phyloP scores from a whole-genome alignment of 2,329 filamentous ascomycete genomes.

The Plenodomus biglobosus region DNA sequence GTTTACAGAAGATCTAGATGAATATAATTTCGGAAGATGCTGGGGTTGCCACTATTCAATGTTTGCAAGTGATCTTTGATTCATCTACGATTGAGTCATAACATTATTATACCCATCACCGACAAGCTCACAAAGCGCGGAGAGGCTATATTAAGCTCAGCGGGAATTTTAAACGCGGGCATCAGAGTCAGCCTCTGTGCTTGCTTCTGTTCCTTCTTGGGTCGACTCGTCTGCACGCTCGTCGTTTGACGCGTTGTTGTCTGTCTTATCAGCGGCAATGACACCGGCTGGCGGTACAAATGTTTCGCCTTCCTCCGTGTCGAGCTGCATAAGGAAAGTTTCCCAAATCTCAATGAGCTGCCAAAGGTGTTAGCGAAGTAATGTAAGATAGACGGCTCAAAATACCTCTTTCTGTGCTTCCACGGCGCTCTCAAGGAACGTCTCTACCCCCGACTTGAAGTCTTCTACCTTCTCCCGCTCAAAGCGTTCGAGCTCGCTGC shows the following conservation, averaged over 20 bases:
- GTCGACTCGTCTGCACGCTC: conserved; percentile 13
- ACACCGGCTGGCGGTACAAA: conserved; percentile 46
- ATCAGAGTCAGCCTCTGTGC: conserved; percentile 3
- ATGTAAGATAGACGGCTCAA: conserved; percentile 27
- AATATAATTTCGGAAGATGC: too few species aligned
- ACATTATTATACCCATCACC: background rate
- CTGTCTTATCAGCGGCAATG: conserved; percentile 32
- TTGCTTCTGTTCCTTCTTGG: conserved; percentile 2
- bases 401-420: conserved; percentile 98
- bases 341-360: conserved; percentile 90
- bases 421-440: conserved; percentile 92
- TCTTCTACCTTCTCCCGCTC: conserved; percentile 98
- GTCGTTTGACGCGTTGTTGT: conserved; percentile 13
- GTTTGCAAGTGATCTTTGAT: background rate
- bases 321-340: conserved; percentile 93
- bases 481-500: conserved; percentile 86
- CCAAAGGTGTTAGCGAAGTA: conserved; percentile 12
- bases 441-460: conserved; percentile 97
- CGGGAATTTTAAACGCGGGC: background rate
- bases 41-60: too few species aligned
- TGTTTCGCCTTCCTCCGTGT: conserved; percentile 75
- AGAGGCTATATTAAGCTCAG: background rate
- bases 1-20: too few species aligned
- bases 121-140: background rate
- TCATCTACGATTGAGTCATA: background rate